Conservation (phyloP, 495 filamentous ascomycete genomes). For the Penicillium diatomitis region DNA sequence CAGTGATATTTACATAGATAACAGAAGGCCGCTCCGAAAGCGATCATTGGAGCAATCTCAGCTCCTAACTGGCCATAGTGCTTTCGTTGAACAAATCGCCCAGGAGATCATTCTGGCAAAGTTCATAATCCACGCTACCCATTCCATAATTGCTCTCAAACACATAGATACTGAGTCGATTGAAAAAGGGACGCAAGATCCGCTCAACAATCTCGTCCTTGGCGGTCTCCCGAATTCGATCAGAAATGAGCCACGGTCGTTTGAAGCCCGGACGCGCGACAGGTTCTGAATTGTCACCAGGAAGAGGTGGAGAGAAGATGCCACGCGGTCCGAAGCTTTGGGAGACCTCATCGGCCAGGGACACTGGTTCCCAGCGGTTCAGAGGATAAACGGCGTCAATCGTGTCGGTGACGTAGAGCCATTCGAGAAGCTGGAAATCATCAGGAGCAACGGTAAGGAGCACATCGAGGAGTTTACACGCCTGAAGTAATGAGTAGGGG, state of each 20-base stretch:
- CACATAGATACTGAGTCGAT: slow-evolving; percentile 78
- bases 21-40: too few species aligned
- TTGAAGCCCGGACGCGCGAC: slow-evolving; percentile 19
- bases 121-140: slow-evolving; percentile 56
- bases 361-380: slow-evolving; percentile 58
- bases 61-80: slow-evolving; percentile 35
- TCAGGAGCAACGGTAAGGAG: slow-evolving; percentile 80
- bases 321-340: slow-evolving; percentile 57
- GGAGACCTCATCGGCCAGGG: slow-evolving; percentile 77
- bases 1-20: too few species aligned
- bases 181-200: slow-evolving; percentile 81
- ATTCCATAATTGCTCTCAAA: slow-evolving; percentile 91
- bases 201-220: slow-evolving; percentile 65
- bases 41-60: too few species aligned
- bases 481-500: slow-evolving; percentile 68
- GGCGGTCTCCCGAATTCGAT: slow-evolving; percentile 38
- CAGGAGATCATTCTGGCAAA: slow-evolving; percentile 60
- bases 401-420: slow-evolving; percentile 94
- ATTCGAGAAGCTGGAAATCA: slow-evolving; percentile 92
- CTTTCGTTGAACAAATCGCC: slow-evolving; percentile 78
- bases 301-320: slow-evolving; percentile 26
- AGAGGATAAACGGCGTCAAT: slow-evolving; percentile 92
- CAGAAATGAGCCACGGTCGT: slow-evolving; percentile 34
- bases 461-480: slow-evolving; percentile 83
- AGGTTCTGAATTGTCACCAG: slow-evolving; percentile 26